phyloP scores from a whole-genome alignment of 768 basidiomycete genomes.

The Cytidiella melzeri region DNA sequence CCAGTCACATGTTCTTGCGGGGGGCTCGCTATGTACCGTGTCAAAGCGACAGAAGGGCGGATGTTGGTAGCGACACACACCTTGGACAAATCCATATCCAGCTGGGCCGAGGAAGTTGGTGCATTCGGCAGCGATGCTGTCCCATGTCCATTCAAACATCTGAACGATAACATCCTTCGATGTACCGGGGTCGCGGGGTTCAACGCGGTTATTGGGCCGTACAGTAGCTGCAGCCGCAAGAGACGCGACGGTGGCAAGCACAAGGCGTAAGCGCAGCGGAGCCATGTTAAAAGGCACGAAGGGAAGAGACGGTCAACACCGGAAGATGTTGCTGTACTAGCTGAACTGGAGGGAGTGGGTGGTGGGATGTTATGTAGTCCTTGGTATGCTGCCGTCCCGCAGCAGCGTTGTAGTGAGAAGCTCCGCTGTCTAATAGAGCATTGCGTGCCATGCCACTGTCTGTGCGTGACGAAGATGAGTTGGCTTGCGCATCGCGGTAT shows the following conservation, averaged over 20 bases:
- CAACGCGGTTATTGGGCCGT: background rate
- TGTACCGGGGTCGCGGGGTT: constrained; percentile 7
- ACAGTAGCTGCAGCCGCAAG: background rate
- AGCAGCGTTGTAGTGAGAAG: too few species aligned
- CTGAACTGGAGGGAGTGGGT: too few species aligned
- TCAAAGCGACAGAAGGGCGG: too few species aligned
- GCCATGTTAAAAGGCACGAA: too few species aligned
- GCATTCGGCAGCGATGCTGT: constrained; percentile 56
- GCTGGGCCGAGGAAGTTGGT: constrained; percentile 59
- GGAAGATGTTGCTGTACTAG: too few species aligned
- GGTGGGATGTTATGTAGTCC: too few species aligned
- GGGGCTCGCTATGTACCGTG: constrained; percentile 33
- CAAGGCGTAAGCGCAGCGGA: background rate
- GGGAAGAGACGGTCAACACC: too few species aligned
- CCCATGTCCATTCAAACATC: constrained; percentile 63
- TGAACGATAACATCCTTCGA: constrained; percentile 49
- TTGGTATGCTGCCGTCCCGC: too few species aligned
- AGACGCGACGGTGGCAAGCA: background rate
- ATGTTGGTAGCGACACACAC: constrained; percentile 21
- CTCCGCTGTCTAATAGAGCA: too few species aligned
- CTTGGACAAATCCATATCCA: constrained; percentile 69
- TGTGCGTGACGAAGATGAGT: too few species aligned
- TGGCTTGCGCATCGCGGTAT: too few species aligned
- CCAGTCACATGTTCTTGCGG: constrained; percentile 55
- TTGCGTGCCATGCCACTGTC: too few species aligned